Evolutionary conservation across 495 filamentous ascomycete species (phyloP).

Genomic region (Pseudomonodictys pantanalensis): DNA sequence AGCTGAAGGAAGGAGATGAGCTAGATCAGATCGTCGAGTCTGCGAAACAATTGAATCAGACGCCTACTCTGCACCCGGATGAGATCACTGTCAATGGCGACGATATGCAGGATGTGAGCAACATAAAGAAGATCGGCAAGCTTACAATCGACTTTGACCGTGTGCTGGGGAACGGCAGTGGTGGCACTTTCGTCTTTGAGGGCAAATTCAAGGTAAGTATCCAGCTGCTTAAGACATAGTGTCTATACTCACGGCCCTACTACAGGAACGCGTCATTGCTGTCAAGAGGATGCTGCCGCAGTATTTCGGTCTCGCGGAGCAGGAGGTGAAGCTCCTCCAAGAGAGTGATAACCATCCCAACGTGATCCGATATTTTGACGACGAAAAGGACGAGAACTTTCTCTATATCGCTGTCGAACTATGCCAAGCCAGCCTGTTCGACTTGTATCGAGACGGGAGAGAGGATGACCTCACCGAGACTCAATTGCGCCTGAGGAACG

Average conservation of each 20-base stretch:
- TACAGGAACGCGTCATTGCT: conserved; percentile 79
- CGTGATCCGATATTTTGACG: conserved; percentile 92
- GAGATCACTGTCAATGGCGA: conserved; percentile 26
- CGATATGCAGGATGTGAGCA: conserved; percentile 29
- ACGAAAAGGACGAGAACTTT: conserved; percentile 83
- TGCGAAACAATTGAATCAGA: conserved; percentile 28
- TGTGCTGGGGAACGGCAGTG: conserved; percentile 44
- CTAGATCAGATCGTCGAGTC: conserved; percentile 41
- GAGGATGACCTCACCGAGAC: conserved; percentile 32
- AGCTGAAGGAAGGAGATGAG: conserved; percentile 46
- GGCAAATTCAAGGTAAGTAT: conserved; percentile 42
- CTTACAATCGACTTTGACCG: conserved; percentile 42
- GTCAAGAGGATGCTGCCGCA: conserved; percentile 95
- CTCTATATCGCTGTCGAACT: conserved; percentile 94
- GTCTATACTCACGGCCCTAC: not conserved
- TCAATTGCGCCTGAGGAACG: conserved; percentile 50
- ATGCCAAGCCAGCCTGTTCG: conserved; percentile 90
- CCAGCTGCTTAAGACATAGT: not conserved
- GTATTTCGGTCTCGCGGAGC: conserved; percentile 91
- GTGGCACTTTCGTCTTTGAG: conserved; percentile 44
- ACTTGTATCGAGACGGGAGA: conserved; percentile 62
- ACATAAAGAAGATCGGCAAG: conserved; percentile 40
- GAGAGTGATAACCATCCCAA: conserved; percentile 95
- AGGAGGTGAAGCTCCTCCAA: conserved; percentile 83
- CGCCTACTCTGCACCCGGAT: conserved; percentile 32